These are phyloP conservation scores for Puya raimondii DNA, from an alignment of 176 grass and related monocot species.

Conservation along the genomic window DNA sequence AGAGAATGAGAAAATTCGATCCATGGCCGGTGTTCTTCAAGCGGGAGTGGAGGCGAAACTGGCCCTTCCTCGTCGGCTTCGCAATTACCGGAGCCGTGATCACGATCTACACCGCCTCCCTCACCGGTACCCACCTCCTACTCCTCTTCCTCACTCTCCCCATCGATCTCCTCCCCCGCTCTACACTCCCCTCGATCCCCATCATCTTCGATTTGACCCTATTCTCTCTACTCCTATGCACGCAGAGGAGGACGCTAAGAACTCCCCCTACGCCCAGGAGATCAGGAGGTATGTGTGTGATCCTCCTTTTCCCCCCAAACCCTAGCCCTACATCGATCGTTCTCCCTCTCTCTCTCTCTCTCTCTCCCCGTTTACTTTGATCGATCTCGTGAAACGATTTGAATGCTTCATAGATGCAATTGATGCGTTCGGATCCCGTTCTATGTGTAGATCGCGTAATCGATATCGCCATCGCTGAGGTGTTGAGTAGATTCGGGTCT, in stretches of 20 bases:
- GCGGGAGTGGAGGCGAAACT: conserved; percentile 60
- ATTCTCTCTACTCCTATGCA: neutral
- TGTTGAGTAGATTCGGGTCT: too few species aligned
- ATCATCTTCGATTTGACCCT: neutral
- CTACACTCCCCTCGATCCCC: neutral
- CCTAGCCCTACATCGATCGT: neutral
- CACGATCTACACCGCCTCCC: conserved; percentile 47
- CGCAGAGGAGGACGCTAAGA: conserved; percentile 61
- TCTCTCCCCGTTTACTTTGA: neutral
- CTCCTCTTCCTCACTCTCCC: neutral
- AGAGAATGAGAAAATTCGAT: conserved; percentile 56
- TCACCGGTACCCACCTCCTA: conserved; percentile 25
- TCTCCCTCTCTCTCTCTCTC: neutral
- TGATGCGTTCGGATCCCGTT: too few species aligned
- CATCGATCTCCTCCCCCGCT: neutral
- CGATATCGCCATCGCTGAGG: too few species aligned
- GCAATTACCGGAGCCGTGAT: conserved; percentile 51
- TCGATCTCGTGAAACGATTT: too few species aligned
- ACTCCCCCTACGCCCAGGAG: conserved; percentile 66
- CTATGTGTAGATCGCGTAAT: too few species aligned
- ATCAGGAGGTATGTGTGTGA: conserved; percentile 26
- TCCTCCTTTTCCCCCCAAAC: neutral
- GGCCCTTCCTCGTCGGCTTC: conserved; percentile 83
- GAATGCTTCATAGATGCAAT: too few species aligned
- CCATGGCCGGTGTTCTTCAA: conserved; percentile 95